A percentile compares a stretch with the other conserved stretches of the same genome.
Conservation (phyloP, 331 rosid species). For the Rosa hybrid region DNA sequence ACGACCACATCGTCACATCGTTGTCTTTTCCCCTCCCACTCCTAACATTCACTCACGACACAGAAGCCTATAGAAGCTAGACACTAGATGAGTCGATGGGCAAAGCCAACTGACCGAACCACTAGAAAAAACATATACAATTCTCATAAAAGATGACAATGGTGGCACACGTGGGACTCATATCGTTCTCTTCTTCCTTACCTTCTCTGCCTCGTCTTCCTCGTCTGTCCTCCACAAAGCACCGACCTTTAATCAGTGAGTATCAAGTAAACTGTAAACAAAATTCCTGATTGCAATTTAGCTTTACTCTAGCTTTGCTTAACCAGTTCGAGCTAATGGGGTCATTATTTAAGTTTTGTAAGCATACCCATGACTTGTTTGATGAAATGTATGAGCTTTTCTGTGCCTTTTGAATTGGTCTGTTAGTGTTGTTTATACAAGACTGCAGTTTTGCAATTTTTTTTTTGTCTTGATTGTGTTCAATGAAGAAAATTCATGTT, state of each 20-base stretch:
- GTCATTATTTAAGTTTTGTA: not conserved
- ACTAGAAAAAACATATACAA: not conserved
- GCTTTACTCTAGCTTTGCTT: too few species aligned
- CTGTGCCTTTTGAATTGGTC: not conserved
- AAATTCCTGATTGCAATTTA: not conserved
- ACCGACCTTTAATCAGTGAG: conserved; percentile 55
- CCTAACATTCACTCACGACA: conserved; percentile 6
- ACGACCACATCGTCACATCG: not conserved
- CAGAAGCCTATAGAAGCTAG: conserved; percentile 7
- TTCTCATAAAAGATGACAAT: conserved; percentile 24
- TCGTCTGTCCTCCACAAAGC: conserved; percentile 45
- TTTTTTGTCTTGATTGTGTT: not conserved
- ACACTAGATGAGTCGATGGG: not conserved
- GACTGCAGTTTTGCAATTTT: not conserved
- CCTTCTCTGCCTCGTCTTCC: conserved; percentile 45
- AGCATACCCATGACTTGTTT: not conserved
- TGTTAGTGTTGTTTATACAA: not conserved
- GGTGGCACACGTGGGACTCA: conserved; percentile 51
- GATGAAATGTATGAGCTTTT: not conserved
- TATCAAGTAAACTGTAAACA: not conserved
- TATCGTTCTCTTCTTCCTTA: conserved; percentile 43
- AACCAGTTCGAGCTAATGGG: conserved; percentile 3
- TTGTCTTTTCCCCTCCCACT: not conserved
- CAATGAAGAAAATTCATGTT: not conserved
- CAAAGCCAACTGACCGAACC: conserved; percentile 11